Base-by-base conservation (phyloP, 2,329 filamentous ascomycete genomes). In the Aspergillus neotritici region DNA sequence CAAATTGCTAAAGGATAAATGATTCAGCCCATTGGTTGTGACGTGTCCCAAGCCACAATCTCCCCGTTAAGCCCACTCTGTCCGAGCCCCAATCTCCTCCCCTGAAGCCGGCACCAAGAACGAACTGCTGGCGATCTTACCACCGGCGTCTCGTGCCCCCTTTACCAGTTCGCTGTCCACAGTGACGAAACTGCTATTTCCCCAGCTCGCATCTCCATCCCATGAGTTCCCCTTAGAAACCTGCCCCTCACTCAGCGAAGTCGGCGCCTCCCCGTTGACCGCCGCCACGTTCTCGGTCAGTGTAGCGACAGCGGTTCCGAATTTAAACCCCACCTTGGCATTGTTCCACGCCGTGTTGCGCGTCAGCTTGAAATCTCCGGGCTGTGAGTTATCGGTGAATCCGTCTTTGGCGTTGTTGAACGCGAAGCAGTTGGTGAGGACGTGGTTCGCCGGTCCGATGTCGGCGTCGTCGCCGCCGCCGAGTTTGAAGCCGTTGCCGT, bases 401-500 rank as follows among this genome's bases (percentile, higher is more conserved):
- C 50, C 50, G 21, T 52, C 48, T 9, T 52, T 44, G 7, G 45
- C 21, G 31, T 52, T 52, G 5, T 32, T 36, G 29, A 50, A 52
- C 2, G 50, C 50, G 11, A 50, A 50, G 31, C 42, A 44, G 34
- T 52, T 52, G 10, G 36, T 48, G 15, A 52, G 15, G 12, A 43
- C 29, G 45, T 52, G 50, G 41, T 52, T 47, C 8, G 48, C 48
- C 1, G 48, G 48, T 2, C 43, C 48, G 8, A 43, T 52, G 13
- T 50, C 48, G 2, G 40, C 48, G 4, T 44, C 50, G 28, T 48
- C 43, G 33, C 50, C 50, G 31, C 50, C 50, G 28, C 50, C 50
- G 9, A 52, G 48, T 9, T 52, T 52, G 39, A 44, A 52, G n/a
- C 50, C 50, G 31, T 52, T 52, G 16, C 50, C 50, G 38, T 52